Percentiles rank a stretch among this genome's conserved stretches.
phyloP scores from a whole-genome alignment of 2,329 filamentous ascomycete species.

The Fusarium torulosum region DNA sequence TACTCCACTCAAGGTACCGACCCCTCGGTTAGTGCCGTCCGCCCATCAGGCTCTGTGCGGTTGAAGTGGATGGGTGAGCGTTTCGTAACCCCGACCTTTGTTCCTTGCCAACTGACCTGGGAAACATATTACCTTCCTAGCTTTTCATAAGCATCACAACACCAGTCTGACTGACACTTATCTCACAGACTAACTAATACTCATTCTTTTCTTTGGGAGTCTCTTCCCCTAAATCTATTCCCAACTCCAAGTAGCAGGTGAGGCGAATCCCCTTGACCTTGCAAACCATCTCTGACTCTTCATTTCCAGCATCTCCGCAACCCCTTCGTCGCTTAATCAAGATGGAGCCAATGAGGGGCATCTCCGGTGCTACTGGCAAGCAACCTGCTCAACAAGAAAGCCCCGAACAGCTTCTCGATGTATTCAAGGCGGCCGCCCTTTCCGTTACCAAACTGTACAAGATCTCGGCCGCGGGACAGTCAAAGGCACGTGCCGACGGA shows the following conservation, averaged over 20 bases:
- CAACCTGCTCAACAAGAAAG: conserved; percentile 54
- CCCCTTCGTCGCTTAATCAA: conserved; percentile 15
- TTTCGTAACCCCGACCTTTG: conserved; percentile 41
- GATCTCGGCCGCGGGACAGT: conserved; percentile 82
- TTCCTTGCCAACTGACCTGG: conserved; percentile 26
- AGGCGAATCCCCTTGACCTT: conserved; percentile 24
- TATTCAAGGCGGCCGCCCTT: conserved; percentile 91
- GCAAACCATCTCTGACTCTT: conserved; percentile 28
- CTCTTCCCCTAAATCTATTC: neutral
- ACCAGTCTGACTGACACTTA: conserved; percentile 22
- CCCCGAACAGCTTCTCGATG: conserved; percentile 79
- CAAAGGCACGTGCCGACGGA: conserved; percentile 80
- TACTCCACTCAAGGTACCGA: conserved; percentile 43
- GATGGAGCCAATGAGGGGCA: conserved; percentile 53
- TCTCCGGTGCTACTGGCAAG: conserved; percentile 47
- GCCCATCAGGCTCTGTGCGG: conserved; percentile 45
- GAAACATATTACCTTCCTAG: conserved; percentile 12
- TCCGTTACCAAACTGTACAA: conserved; percentile 98
- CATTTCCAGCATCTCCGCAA: conserved; percentile 15
- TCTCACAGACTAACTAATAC: neutral
- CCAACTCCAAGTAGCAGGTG: conserved; percentile 10
- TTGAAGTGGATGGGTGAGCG: conserved; percentile 37
- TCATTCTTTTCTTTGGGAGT: neutral
- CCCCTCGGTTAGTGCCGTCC: conserved; percentile 50
- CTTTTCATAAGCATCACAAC: conserved; percentile 25